A percentile compares a stretch with the other conserved stretches of the same genome.
Conservation (phyloP, 148 eudicot species). For the Silene uniflora region DNA sequence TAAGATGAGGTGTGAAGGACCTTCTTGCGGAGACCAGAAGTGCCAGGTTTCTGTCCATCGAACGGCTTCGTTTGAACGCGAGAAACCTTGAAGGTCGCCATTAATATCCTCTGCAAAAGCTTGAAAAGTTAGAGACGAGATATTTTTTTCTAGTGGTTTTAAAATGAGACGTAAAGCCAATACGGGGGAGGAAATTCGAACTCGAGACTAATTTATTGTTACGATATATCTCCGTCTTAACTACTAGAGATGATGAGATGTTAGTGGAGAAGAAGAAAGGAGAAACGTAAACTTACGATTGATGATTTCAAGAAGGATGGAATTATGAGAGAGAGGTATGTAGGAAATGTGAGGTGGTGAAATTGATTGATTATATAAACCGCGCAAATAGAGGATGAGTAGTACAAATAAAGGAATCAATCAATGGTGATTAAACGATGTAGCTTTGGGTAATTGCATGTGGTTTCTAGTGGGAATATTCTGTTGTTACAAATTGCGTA, state of each 20-base stretch:
- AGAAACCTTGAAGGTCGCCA: slow-evolving; percentile 68
- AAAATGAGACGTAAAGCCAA: no score
- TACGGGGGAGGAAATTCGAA: no score
- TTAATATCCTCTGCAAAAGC: slow-evolving; percentile 17
- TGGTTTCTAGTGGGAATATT: not conserved
- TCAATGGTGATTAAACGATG: not conserved
- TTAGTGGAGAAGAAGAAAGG: not conserved
- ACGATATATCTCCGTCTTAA: no score
- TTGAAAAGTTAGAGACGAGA: not conserved
- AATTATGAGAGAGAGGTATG: not conserved
- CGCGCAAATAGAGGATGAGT: not conserved
- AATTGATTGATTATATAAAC: not conserved
- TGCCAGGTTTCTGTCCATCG: slow-evolving; percentile 92
- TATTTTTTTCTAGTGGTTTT: no score
- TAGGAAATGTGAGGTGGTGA: not conserved
- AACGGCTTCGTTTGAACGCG: slow-evolving; percentile 59
- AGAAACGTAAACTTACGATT: not conserved
- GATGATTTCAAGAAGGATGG: not conserved
- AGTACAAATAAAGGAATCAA: not conserved
- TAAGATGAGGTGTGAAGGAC: not conserved
- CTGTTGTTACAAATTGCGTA: not conserved
- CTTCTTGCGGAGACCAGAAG: slow-evolving; percentile 71
- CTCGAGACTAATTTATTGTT: no score
- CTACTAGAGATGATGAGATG: no score
- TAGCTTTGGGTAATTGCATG: not conserved